These are phyloP conservation scores for Nematocida ironsii DNA, from an alignment of 371 early-diverging fungal genomes.

Conservation along the genomic window DNA sequence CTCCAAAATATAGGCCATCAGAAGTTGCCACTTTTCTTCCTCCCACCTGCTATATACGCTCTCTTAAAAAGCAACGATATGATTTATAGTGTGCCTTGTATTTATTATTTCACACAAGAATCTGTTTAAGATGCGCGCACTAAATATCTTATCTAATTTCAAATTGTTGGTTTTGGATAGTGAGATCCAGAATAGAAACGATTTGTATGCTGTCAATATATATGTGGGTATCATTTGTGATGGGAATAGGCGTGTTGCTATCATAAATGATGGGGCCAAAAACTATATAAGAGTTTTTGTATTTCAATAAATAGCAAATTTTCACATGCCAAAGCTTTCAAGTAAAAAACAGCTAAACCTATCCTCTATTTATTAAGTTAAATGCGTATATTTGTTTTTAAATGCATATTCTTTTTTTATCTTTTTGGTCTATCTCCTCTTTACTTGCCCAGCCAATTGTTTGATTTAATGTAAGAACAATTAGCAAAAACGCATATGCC, in stretches of 20 bases:
- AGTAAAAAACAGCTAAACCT: no score
- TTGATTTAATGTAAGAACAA: not conserved
- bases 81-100: not conserved
- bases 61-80: slow-evolving; percentile 19
- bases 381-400: no score
- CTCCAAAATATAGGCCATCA: not conserved
- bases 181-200: no score
- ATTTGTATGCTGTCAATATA: no score
- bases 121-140: not conserved
- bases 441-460: slow-evolving; percentile 5
- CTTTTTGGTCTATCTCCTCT: not conserved
- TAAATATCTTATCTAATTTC: not conserved
- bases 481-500: not conserved
- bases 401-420: not conserved
- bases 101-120: not conserved
- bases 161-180: no score
- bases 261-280: no score
- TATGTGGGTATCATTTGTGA: no score
- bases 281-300: no score
- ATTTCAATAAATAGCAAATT: no score
- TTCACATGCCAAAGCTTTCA: no score
- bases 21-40: slow-evolving; percentile 39
- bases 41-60: slow-evolving; percentile 8
- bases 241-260: no score
- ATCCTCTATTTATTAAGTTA: no score